Base-by-base conservation (phyloP, 2,329 filamentous ascomycete species). In the Hortaea werneckii region DNA sequence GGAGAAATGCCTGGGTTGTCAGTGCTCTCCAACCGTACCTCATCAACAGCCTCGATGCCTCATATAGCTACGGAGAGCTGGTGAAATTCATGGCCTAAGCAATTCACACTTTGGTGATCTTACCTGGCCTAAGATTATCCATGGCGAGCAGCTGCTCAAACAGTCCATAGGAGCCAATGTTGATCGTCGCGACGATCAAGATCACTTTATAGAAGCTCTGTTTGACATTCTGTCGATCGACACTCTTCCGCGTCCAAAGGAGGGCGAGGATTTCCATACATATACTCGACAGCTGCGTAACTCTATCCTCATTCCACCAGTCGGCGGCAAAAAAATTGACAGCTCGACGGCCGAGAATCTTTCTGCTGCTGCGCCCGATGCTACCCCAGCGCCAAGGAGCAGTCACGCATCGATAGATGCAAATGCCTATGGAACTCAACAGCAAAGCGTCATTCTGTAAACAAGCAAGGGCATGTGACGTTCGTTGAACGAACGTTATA, bases 401-500 rank as follows among this genome's bases (percentile, higher is more conserved):
- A 45, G 42, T 26, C 48, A 62, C 32, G 32, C 9, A 35, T 9
- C 32, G 8, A 56, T 51, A n/a, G 49, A 49, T 7, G 39, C 54
- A 5, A 76, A 75, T 0, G 63, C 73, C 6, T 83, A 83, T 57
- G 80, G 79, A 0, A 83, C 80, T 2, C 77, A 80, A 58, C 79
- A 79, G 61, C 79, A 83, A 58, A 79, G 76, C 1, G 65, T 83
- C 6, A 66, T 83, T 2, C 61, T 10, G 77, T 80, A 13, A 67
- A 73, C 54, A 63, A 65, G 29, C 56, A 72, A n/a, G 77, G 77
- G 2, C 69, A 70, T 44, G 71, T 80, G 32, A 75, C 71, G n/a
- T 83, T 77, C 54, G 68, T 81, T 30, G 80, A 83, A 60, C 67
- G 79, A 46, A 81, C 78, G 12, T 58, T 83, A 13, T 80, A 72